Evolutionary conservation across 768 basidiomycete genomes (phyloP).

Genomic region (Naganishia vaughanmartiniae): DNA sequence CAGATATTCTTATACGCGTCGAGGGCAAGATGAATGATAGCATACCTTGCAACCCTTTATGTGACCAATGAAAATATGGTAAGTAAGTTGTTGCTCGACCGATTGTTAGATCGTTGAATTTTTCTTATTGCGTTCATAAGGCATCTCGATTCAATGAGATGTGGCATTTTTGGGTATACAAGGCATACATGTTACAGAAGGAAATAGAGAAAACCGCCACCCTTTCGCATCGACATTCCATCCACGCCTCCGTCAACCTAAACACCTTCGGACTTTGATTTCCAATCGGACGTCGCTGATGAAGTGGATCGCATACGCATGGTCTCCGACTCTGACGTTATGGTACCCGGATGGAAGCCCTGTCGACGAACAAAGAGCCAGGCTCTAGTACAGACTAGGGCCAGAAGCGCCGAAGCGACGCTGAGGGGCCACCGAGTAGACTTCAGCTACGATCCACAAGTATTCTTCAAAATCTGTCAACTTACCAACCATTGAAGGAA

Average conservation of each 20-base stretch:
- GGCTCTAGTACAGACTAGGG: background rate
- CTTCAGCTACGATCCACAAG: background rate
- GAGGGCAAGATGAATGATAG: no score
- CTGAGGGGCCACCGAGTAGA: background rate
- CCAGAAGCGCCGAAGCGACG: background rate
- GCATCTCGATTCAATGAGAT: no score
- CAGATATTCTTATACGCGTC: background rate
- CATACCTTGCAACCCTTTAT: no score
- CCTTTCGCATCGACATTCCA: no score
- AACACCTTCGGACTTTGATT: background rate
- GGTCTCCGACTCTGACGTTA: background rate
- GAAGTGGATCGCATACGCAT: background rate
- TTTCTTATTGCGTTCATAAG: no score
- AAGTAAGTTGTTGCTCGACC: no score
- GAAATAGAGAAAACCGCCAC: no score
- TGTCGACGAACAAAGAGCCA: background rate
- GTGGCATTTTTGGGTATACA: no score
- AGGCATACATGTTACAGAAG: no score
- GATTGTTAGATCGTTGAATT: no score
- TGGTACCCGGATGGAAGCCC: background rate
- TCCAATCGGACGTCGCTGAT: background rate
- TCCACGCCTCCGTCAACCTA: background rate
- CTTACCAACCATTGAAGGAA: background rate
- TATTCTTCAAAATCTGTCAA: background rate
- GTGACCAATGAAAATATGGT: no score